Conservation (phyloP, 177 flowering plant genomes). For the Vitis hybrid region DNA sequence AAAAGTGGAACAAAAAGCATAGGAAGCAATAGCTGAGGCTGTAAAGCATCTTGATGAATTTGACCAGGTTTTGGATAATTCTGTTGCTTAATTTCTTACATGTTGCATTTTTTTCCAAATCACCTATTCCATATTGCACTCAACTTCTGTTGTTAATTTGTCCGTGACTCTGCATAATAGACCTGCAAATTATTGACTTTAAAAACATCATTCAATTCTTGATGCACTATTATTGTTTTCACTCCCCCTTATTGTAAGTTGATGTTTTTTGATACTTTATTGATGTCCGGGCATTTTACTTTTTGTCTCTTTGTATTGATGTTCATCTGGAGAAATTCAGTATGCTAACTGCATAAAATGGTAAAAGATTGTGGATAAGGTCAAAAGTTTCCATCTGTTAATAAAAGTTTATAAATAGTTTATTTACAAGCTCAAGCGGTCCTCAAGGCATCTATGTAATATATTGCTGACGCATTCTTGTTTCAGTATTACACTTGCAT, state of each 20-base stretch:
- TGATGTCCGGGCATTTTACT: neutral
- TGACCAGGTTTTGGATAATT: slow-evolving; percentile 60
- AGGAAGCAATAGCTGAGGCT: slow-evolving; percentile 87
- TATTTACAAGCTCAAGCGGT: too few species aligned
- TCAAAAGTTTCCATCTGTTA: too few species aligned
- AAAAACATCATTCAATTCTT: neutral
- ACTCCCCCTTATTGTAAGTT: too few species aligned
- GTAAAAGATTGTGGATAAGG: neutral
- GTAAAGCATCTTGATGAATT: slow-evolving; percentile 74
- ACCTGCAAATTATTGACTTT: neutral
- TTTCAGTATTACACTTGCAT: neutral
- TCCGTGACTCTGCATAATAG: neutral
- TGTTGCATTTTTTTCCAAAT: neutral
- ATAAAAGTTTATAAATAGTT: too few species aligned
- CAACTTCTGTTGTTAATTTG: neutral
- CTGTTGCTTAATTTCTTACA: neutral
- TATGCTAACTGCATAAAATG: neutral
- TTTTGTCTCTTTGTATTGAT: neutral
- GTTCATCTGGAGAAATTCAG: neutral
- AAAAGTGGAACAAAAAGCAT: slow-evolving; percentile 89
- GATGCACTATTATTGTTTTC: neutral
- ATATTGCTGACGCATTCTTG: neutral
- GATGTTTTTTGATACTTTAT: neutral
- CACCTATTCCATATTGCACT: neutral
- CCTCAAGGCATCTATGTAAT: neutral